Base-by-base conservation (phyloP, 805 yeast genomes). In the Metahyphopichia silvanorum region DNA sequence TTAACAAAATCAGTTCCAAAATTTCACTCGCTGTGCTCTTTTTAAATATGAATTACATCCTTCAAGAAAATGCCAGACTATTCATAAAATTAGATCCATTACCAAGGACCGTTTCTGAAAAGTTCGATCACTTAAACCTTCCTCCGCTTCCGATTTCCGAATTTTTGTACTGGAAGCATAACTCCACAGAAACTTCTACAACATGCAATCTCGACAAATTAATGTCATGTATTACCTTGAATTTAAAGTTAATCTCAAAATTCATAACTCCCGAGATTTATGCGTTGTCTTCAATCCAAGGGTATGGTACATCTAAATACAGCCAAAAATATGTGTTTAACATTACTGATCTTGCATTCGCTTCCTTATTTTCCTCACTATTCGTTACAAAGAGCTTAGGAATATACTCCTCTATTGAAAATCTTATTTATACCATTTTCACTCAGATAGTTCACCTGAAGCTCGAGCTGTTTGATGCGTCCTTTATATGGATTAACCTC, bases 131-230 rank as follows among this genome's bases (percentile, higher is more conserved):
- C 8, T 47, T 53, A 17, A 31, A 35, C 6, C 29, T 53, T 18
- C 63, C 67, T 3, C 67, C 69, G 2, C 25, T 61, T 6, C 43
- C 66, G 7, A 58, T 55, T 31, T 49, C 60, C 9, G 45, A 41
- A 23, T 38, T 37, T 32, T 47, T n/a, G n/a, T n/a, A n/a, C n/a
- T n/a, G n/a, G n/a, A n/a, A n/a, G n/a, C n/a, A n/a, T n/a, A n/a
- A n/a, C n/a, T n/a, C n/a, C n/a, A n/a, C n/a, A n/a, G n/a, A n/a
- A n/a, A n/a, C n/a, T n/a, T n/a, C n/a, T n/a, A n/a, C n/a, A n/a
- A n/a, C n/a, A n/a, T n/a, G n/a, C n/a, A n/a, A n/a, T 17, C 26
- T 35, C 15, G 33, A 32, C 10, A 32, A 29, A 16, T 17, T 46
- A 7, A 7, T 37, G 2, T 21, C 27, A 18, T 32, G 46, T 14